Base-by-base conservation (phyloP, 148 eudicot genomes). In the Chenopodium quinoa region DNA sequence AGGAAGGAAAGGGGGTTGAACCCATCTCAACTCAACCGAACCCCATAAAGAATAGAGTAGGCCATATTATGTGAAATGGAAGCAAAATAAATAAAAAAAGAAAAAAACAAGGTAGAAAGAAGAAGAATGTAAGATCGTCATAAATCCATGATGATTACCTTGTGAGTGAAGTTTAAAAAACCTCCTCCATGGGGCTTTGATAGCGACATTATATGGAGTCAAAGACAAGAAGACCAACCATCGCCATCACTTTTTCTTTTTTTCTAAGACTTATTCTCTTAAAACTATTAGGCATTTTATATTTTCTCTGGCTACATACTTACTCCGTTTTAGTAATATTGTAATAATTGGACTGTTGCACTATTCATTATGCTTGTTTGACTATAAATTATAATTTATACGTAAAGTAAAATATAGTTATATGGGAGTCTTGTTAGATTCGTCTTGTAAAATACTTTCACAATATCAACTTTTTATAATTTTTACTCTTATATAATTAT, bases 11-110 rank as follows among this genome's bases (percentile, higher is more conserved):
- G 64, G 50, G 19, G 2, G 10, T 31, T 1, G 19, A 32, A 12
- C 54, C 54, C 16, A 23, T 0, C 17, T 19, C 47, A 19, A 71
- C 16, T 32, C 31, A 29, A 69, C 40, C 72, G 14, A 25, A 73
- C 50, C 47, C 22, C 44, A 6, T 40, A 40, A 4, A 40, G 44
- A 40, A 40, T 40, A 40, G 44, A 5, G 44, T 40, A 40, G 44
- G 44, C 44, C 34, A 64, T 84, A 83, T 91, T 88, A 88, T 91
- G 91, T 92, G 91, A 92, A 90, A 90, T 90, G 91, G 93, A 92
- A 89, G 95, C 91, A 91, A 91, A 88, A 88, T 13, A 83, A 17
- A 40, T 40, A 5, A 5, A 40, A 37, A 40, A 40, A 40, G 44
- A 8, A 4, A 54, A 14, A 54, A 12, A 48, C 52, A 9, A 9